phyloP scores from a whole-genome alignment of 75 land plant species.

The Cryptomeria japonica region DNA sequence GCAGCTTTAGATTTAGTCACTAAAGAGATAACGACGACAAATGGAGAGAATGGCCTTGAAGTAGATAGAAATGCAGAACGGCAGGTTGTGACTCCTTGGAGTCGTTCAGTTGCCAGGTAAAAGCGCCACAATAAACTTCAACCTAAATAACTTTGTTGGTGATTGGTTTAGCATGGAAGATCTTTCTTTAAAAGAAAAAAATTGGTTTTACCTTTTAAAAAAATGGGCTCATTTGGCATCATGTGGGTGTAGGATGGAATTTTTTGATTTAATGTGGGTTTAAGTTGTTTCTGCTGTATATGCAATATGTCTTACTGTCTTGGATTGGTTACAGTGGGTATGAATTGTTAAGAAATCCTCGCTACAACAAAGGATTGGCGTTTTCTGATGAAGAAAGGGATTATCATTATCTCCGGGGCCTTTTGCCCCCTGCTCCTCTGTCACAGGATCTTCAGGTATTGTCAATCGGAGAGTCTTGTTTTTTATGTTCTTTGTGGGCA shows the following conservation, averaged over 20 bases:
- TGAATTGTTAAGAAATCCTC: slow-evolving; percentile 40
- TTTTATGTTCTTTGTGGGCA: background rate
- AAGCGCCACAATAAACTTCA: background rate
- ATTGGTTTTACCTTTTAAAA: background rate
- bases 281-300: background rate
- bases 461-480: background rate
- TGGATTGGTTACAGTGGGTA: slow-evolving; percentile 24
- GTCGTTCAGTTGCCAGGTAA: slow-evolving; percentile 34
- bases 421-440: slow-evolving; percentile 35
- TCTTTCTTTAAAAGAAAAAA: background rate
- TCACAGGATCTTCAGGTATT: slow-evolving; percentile 46
- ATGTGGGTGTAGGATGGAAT: background rate
- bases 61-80: slow-evolving; percentile 43
- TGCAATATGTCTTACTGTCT: background rate
- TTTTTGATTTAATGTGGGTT: background rate
- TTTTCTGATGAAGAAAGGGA: slow-evolving; percentile 40
- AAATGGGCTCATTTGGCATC: background rate
- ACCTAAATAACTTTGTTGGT: too few relatives aligned
- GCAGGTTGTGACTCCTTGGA: slow-evolving; percentile 39
- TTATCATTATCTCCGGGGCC: slow-evolving; percentile 41
- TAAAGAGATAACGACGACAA: too few relatives aligned
- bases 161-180: background rate
- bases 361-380: slow-evolving; percentile 48
- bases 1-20: too few relatives aligned
- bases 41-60: slow-evolving; percentile 15